Evolutionary conservation across 345 rosid genomes (phyloP).

Genomic region (Garcia nutans): DNA sequence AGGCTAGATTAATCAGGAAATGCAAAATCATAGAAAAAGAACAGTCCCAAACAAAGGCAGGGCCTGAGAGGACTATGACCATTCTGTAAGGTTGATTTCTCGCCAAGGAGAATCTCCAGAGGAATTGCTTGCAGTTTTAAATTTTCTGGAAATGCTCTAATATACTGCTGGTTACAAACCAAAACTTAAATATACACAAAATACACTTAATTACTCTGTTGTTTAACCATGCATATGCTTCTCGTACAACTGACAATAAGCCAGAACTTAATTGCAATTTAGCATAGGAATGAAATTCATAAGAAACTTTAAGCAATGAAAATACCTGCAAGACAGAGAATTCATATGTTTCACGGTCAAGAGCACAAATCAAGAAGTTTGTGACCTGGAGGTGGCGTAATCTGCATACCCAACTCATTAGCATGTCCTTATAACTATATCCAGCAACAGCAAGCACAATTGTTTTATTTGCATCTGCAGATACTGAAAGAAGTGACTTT

Average conservation of each 20-base stretch:
- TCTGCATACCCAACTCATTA: constrained; percentile 98
- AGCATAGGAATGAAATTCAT: background rate
- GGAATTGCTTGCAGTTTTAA: background rate
- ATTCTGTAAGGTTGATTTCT: background rate
- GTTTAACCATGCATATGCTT: background rate
- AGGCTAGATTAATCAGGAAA: background rate
- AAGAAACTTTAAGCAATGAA: background rate
- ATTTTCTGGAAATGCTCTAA: background rate
- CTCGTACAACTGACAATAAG: background rate
- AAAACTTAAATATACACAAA: background rate
- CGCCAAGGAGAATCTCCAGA: background rate
- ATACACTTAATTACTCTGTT: background rate
- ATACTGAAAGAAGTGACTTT: constrained; percentile 59
- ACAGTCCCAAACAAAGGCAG: background rate
- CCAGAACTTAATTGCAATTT: background rate
- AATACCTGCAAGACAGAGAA: constrained; percentile 72
- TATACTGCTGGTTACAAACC: background rate
- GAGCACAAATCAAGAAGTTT: constrained; percentile 83
- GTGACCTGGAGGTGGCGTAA: constrained; percentile 62
- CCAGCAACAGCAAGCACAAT: constrained; percentile 85
- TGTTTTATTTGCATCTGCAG: constrained; percentile 67
- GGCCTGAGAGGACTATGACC: background rate
- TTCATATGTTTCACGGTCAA: constrained; percentile 76
- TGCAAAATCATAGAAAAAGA: constrained; percentile 3
- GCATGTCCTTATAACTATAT: constrained; percentile 86